Percentiles rank a stretch among this genome's conserved stretches.
Conservation (phyloP, 2,329 filamentous ascomycete genomes). For the Aspergillus piperis region DNA sequence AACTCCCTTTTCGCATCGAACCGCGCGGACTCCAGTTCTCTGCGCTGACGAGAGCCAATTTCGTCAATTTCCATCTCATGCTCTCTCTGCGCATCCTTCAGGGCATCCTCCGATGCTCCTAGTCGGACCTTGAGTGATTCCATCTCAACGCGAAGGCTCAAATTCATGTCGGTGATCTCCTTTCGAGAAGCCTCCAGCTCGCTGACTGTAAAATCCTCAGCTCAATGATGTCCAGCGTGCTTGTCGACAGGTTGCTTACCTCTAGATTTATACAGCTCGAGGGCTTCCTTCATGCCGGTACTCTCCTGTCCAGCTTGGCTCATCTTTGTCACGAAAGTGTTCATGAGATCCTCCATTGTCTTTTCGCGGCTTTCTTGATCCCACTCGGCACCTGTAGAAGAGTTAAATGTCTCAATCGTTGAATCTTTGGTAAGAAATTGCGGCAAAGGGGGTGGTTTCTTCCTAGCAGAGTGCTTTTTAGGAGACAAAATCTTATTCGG, state of each 20-base stretch:
- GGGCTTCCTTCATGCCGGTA: conserved; percentile 70
- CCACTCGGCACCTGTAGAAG: conserved; percentile 51
- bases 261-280: conserved; percentile 72
- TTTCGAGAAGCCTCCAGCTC: conserved; percentile 59
- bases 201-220: conserved; percentile 46
- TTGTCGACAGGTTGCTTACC: conserved; percentile 53
- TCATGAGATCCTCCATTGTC: conserved; percentile 73
- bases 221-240: not conserved
- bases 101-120: conserved; percentile 48
- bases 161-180: conserved; percentile 54
- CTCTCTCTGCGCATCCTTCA: conserved; percentile 55
- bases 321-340: conserved; percentile 71
- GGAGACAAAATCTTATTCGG: conserved; percentile 20
- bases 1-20: conserved; percentile 54
- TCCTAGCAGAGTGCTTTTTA: conserved; percentile 39
- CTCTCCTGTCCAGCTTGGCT: conserved; percentile 68
- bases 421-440: conserved; percentile 71
- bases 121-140: conserved; percentile 60
- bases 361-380: conserved; percentile 77
- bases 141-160: conserved; percentile 66
- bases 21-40: conserved; percentile 44
- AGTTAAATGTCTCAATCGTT: conserved; percentile 64
- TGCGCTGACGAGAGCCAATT: conserved; percentile 53
- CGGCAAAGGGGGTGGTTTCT: conserved; percentile 38
- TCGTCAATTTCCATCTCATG: conserved; percentile 56